Conservation (phyloP, 805 yeast genomes). For the Sugiyamaella lignohabitans region DNA sequence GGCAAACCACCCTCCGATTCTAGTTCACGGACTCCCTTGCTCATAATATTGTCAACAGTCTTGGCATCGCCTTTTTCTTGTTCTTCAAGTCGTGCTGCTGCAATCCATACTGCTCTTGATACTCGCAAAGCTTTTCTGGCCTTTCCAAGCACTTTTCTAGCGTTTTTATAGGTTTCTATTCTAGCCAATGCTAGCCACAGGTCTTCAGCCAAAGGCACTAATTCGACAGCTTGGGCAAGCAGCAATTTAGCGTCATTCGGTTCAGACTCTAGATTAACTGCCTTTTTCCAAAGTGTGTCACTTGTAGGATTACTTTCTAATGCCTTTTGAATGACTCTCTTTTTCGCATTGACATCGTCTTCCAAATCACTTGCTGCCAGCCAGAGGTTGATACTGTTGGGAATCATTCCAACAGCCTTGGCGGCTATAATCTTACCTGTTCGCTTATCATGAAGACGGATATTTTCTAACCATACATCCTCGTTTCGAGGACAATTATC, state of each 20-base stretch:
- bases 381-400: constrained; percentile 64
- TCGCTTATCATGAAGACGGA: constrained; percentile 51
- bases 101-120: constrained; percentile 56
- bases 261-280: constrained; percentile 55
- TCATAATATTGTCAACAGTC: constrained; percentile 40
- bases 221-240: constrained; percentile 57
- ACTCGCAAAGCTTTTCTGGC: constrained; percentile 53
- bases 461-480: constrained; percentile 75
- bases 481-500: constrained; percentile 56
- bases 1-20: constrained; percentile 31
- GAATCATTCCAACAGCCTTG: constrained; percentile 55
- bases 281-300: constrained; percentile 59
- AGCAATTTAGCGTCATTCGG: constrained; percentile 45
- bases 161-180: constrained; percentile 39
- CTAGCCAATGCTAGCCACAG: constrained; percentile 59
- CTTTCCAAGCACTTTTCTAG: constrained; percentile 47
- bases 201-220: constrained; percentile 57
- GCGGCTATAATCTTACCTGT: constrained; percentile 54
- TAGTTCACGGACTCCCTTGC: constrained; percentile 43
- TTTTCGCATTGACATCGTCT: constrained; percentile 45
- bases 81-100: constrained; percentile 66
- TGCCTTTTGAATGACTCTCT: constrained; percentile 61
- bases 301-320: constrained; percentile 56
- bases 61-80: constrained; percentile 34
- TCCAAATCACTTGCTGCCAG: constrained; percentile 62